These are phyloP conservation scores for Paracorniculantispora psalliotae DNA, from an alignment of 2,329 filamentous ascomycete species.

Conservation along the genomic window DNA sequence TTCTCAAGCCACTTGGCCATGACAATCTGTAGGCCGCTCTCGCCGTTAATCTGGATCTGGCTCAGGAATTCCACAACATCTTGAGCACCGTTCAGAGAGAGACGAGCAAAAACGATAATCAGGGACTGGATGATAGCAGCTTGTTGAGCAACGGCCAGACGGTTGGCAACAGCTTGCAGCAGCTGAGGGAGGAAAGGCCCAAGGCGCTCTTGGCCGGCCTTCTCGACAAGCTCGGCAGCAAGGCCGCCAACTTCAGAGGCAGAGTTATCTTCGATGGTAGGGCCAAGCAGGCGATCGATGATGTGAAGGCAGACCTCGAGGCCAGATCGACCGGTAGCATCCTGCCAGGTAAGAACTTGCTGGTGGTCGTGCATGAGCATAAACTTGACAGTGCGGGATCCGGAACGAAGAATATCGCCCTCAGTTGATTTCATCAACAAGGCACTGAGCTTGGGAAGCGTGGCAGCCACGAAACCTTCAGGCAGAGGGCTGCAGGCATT, in stretches of 20 bases:
- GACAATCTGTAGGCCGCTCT: slow-evolving; percentile 83
- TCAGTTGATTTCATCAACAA: slow-evolving; percentile 81
- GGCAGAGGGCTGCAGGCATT: slow-evolving; percentile 82
- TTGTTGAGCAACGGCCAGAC: slow-evolving; percentile 75
- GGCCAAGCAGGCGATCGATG: slow-evolving; percentile 82
- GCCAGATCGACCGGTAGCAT: slow-evolving; percentile 73
- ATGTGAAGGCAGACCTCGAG: slow-evolving; percentile 87
- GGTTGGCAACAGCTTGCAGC: slow-evolving; percentile 79
- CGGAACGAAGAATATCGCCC: slow-evolving; percentile 80
- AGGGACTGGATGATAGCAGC: slow-evolving; percentile 92
- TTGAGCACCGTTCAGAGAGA: slow-evolving; percentile 76
- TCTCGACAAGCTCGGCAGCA: slow-evolving; percentile 91
- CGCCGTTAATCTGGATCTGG: slow-evolving; percentile 71
- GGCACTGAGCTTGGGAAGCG: slow-evolving; percentile 80
- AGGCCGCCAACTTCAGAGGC: slow-evolving; percentile 95
- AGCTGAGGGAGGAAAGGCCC: slow-evolving; percentile 87
- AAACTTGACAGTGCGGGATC: slow-evolving; percentile 80
- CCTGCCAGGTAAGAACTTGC: slow-evolving; percentile 83
- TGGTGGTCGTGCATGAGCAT: slow-evolving; percentile 86
- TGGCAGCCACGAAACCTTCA: slow-evolving; percentile 74
- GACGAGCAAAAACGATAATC: slow-evolving; percentile 87
- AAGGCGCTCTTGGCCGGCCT: slow-evolving; percentile 84
- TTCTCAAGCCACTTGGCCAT: slow-evolving; percentile 96
- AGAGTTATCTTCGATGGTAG: slow-evolving; percentile 82
- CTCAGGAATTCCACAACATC: slow-evolving; percentile 92